Conservation (phyloP, 805 yeast species). For the Yueomyces sinensis region DNA sequence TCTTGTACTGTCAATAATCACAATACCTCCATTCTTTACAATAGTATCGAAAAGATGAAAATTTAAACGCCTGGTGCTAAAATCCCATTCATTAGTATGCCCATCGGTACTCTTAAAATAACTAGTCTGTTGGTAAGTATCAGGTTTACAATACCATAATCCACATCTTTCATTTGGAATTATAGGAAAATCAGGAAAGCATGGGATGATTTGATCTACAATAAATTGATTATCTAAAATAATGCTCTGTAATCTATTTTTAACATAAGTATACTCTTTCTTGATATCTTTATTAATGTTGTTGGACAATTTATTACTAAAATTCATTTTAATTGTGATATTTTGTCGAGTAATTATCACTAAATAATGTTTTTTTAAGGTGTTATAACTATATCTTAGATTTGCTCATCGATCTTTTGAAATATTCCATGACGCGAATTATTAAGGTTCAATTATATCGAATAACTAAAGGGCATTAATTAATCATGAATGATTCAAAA, state of each 20-base stretch:
- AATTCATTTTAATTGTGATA: too few relatives aligned
- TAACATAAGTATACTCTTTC: conserved; percentile 36
- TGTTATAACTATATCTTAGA: too few relatives aligned
- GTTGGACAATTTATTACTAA: too few relatives aligned
- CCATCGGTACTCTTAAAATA: conserved; percentile 92
- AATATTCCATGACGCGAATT: too few relatives aligned
- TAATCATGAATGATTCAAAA: too few relatives aligned
- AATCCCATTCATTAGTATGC: conserved; percentile 70
- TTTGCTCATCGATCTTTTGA: too few relatives aligned
- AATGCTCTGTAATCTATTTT: conserved; percentile 63
- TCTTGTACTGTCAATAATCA: conserved; percentile 74
- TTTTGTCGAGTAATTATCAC: too few relatives aligned
- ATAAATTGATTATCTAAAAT: conserved; percentile 46
- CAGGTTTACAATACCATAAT: conserved; percentile 60
- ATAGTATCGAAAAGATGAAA: conserved; percentile 50
- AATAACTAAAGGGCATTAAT: too few relatives aligned
- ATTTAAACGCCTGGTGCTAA: conserved; percentile 61
- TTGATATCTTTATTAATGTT: conserved; percentile 31
- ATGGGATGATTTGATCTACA: conserved; percentile 12
- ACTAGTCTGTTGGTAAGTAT: conserved; percentile 29
- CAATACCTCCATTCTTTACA: conserved; percentile 30
- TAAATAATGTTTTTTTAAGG: too few relatives aligned
- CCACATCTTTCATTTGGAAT: conserved; percentile 82
- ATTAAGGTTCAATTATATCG: too few relatives aligned
- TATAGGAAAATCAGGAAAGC: conserved; percentile 33